Conservation (phyloP, 495 filamentous ascomycete genomes). For the Rostrohypoxylon terebratum region DNA sequence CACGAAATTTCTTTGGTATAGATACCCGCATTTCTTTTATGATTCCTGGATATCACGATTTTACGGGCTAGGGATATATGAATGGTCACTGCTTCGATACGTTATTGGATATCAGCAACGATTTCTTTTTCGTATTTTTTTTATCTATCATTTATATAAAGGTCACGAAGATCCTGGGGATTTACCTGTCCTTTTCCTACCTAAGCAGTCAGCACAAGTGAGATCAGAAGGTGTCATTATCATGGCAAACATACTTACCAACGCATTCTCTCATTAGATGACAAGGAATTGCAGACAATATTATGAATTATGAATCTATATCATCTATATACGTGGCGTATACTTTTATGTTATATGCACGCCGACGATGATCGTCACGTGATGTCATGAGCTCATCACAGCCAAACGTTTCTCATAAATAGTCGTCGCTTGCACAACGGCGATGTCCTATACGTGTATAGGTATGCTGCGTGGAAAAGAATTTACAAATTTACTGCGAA, state of each 20-base stretch:
- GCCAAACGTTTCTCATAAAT: slow-evolving; percentile 2
- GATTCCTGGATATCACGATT: slow-evolving; percentile 2
- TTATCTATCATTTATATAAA: not conserved
- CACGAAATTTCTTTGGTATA: slow-evolving; percentile 27
- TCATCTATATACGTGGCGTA: not conserved
- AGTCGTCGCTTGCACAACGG: not conserved
- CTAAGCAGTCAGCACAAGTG: not conserved
- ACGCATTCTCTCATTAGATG: not conserved
- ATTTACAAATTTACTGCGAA: not conserved
- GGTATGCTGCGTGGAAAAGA: not conserved
- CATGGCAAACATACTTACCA: not conserved
- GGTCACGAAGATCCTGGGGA: not conserved
- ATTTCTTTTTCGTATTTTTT: not conserved
- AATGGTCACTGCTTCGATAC: not conserved
- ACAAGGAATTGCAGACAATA: not conserved
- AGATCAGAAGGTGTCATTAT: not conserved
- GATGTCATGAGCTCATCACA: not conserved
- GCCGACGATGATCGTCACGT: not conserved
- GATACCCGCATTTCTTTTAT: slow-evolving; percentile 8
- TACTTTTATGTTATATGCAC: not conserved
- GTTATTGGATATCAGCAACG: not conserved
- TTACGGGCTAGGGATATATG: not conserved
- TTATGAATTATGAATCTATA: slow-evolving; percentile 9
- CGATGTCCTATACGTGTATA: not conserved
- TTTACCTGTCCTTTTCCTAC: not conserved